These are phyloP conservation scores for Diplodia seriata DNA, from an alignment of 2,329 filamentous ascomycete species.

Conservation along the genomic window DNA sequence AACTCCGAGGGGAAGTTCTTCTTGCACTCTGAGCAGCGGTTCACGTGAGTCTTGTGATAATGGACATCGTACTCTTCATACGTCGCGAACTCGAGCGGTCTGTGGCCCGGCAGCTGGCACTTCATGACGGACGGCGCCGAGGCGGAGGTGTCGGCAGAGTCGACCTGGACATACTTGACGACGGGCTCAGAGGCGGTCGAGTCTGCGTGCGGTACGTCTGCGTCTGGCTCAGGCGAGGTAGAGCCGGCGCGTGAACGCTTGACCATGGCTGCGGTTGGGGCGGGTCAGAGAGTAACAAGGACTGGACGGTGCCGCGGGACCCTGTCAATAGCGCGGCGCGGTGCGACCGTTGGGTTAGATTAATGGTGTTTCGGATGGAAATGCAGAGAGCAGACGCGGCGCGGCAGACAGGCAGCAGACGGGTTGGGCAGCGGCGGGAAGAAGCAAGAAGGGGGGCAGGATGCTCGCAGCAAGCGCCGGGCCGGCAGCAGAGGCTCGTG, in stretches of 20 bases:
- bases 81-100: slow-evolving; percentile 72
- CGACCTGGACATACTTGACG: slow-evolving; percentile 63
- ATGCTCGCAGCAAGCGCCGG: slow-evolving; percentile 11
- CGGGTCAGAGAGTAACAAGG: slow-evolving; percentile 14
- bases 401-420: not conserved
- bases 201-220: slow-evolving; percentile 22
- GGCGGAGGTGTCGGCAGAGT: slow-evolving; percentile 40
- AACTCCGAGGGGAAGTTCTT: slow-evolving; percentile 88
- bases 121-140: slow-evolving; percentile 64
- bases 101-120: slow-evolving; percentile 83
- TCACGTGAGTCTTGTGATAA: slow-evolving; percentile 79
- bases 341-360: slow-evolving; percentile 25
- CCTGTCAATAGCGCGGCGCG: slow-evolving; percentile 21
- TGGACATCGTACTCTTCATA: slow-evolving; percentile 87
- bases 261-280: slow-evolving; percentile 58
- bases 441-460: not conserved
- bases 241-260: slow-evolving; percentile 64
- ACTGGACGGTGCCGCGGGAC: slow-evolving; percentile 6
- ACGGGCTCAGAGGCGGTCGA: slow-evolving; percentile 33
- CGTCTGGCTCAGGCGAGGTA: slow-evolving; percentile 49
- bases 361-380: slow-evolving; percentile 26
- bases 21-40: slow-evolving; percentile 83
- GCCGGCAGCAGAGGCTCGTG: not conserved
- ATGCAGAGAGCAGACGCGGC: not conserved
- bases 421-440: not conserved